A percentile compares a stretch with the other conserved stretches of the same genome.
These are phyloP conservation scores for Fraxinus angustifolia DNA, from an alignment of 305 asterid genomes.

Conservation along the genomic window DNA sequence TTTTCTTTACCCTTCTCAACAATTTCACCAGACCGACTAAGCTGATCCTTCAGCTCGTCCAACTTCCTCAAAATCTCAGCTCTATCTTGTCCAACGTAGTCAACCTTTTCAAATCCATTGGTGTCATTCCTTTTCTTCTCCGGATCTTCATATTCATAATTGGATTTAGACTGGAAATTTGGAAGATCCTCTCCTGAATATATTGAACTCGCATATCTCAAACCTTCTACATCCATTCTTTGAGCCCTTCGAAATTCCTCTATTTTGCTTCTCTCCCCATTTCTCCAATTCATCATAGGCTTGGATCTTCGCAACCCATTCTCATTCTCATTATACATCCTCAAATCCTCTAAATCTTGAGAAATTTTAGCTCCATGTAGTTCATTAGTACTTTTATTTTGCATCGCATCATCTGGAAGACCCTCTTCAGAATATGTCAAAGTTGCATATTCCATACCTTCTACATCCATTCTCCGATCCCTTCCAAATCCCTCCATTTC, in stretches of 20 bases:
- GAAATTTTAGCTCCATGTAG: conserved; percentile 22
- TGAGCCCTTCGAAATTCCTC: conserved; percentile 38
- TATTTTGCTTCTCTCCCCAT: conserved; percentile 28
- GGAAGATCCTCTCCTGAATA: conserved; percentile 24
- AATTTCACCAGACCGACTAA: conserved; percentile 53
- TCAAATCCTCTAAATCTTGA: conserved; percentile 33
- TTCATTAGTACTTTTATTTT: conserved; percentile 22
- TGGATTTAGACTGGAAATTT: conserved; percentile 25
- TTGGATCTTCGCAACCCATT: conserved; percentile 28
- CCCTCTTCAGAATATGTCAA: not conserved
- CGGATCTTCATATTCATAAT: conserved; percentile 29
- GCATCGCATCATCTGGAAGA: not conserved
- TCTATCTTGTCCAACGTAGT: conserved; percentile 42
- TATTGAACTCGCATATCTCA: conserved; percentile 16
- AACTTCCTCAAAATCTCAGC: conserved; percentile 62
- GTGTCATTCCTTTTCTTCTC: conserved; percentile 23
- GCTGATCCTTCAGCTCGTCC: conserved; percentile 60
- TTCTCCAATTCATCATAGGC: conserved; percentile 28
- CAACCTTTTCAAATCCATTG: conserved; percentile 32
- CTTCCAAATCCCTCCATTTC: not conserved
- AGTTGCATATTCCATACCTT: not conserved
- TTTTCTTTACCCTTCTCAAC: conserved; percentile 50
- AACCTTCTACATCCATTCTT: conserved; percentile 34
- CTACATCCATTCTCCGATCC: not conserved
- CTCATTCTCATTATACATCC: conserved; percentile 25